Base-by-base conservation (phyloP, 2,329 filamentous ascomycete genomes). In the Myriosclerotinia duriaeana region DNA sequence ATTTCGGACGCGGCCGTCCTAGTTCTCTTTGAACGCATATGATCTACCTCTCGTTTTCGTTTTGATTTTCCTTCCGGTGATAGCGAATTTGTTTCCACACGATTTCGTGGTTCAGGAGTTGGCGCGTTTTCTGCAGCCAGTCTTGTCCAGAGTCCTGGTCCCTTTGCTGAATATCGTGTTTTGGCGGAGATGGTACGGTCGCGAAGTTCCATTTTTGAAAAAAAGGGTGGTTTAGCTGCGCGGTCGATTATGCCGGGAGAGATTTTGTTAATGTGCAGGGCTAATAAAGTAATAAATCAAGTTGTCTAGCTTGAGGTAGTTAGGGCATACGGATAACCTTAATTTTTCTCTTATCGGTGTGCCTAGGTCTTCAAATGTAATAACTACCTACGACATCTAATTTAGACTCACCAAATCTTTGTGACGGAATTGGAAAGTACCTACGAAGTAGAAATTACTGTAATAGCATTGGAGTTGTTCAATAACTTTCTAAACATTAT, bases 121-220 rank as follows among this genome's bases (percentile, higher is more conserved):
- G 44, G 34, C 30, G 30, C 20, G 20, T 50, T 50, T 5, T 38
- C 34, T 6, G n/a, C 14, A 38, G 46, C 34, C 46, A 3, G 34
- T 50, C 58, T 44, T 12, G 58, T 61, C 58, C 58, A 61, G 14
- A 61, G 58, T 38, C 58, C 58, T 38, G 58, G 58, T 20, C 58
- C 58, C 44, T 61, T 50, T 30, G 58, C 58, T 26, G 58, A 61
- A 38, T 61, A 52, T 50, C 58, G 46, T 61, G 44, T 61, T 61
- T 61, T 61, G 44, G 44, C n/a, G 26, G 44, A 50, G 9, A 34
- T 12, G n/a, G 17, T 50, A 26, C 58, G 58, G 44, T 61, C 44
- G 58, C 58, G 58, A 61, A 61, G 58, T 61, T 61, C 58, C 58
- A 61, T 61, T 50, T 50, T 52, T 15, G 30, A 15, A 38, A 38